phyloP scores from a whole-genome alignment of 148 eudicot species.

The Diospyros lotus region DNA sequence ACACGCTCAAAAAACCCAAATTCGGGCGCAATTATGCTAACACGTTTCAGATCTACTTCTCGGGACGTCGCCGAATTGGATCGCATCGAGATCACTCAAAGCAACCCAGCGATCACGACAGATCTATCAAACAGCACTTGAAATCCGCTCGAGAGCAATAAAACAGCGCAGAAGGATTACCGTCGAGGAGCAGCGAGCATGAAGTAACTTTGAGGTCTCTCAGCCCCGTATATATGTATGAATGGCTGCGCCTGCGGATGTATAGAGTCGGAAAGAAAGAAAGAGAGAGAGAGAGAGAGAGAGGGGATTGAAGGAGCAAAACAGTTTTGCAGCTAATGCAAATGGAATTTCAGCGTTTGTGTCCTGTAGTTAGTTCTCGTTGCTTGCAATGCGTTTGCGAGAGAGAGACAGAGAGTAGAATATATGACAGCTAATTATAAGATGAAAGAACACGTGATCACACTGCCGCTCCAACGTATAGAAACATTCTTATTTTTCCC shows the following conservation, averaged over 20 bases:
- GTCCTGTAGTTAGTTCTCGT: neutral
- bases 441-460: neutral
- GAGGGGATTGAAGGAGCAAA: no score
- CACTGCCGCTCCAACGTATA: neutral
- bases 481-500: no score
- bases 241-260: neutral
- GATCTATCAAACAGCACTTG: neutral
- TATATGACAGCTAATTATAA: neutral
- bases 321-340: neutral
- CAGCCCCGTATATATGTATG: neutral
- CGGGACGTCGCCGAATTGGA: neutral
- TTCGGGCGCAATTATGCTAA: neutral
- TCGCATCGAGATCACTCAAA: neutral
- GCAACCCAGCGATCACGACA: neutral
- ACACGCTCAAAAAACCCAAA: neutral
- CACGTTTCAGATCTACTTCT: neutral
- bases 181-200: neutral
- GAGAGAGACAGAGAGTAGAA: slow-evolving; percentile 3
- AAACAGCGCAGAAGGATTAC: neutral
- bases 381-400: neutral
- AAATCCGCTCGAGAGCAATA: neutral
- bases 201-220: neutral
- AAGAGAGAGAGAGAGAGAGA: neutral
- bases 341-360: neutral
- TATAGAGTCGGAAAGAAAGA: neutral